Conservation (phyloP, 1,139 yeast species). For the Yamadazyma oceani region DNA sequence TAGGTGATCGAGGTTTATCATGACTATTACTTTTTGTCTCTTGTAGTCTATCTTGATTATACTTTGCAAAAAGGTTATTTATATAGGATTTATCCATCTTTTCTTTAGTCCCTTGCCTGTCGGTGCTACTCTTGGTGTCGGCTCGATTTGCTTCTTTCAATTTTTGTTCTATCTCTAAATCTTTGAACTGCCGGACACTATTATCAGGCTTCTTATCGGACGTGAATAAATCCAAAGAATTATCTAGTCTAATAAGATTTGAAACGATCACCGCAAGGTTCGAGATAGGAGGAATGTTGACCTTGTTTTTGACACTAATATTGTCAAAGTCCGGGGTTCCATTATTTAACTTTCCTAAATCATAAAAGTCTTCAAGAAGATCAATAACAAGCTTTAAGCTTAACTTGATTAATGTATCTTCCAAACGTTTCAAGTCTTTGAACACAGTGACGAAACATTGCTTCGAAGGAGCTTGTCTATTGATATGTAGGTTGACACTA, state of each 20-base stretch:
- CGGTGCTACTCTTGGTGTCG: neutral
- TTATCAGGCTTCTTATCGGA: slow-evolving; percentile 7
- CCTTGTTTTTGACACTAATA: slow-evolving; percentile 16
- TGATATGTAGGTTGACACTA: slow-evolving; percentile 23
- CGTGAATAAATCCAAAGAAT: slow-evolving; percentile 53
- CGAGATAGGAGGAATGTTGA: slow-evolving; percentile 47
- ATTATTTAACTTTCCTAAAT: slow-evolving; percentile 29
- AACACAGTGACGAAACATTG: slow-evolving; percentile 46
- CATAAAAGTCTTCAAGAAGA: slow-evolving; percentile 25
- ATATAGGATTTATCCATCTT: slow-evolving; percentile 17
- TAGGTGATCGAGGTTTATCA: too few species aligned
- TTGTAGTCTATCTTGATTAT: slow-evolving; percentile 2
- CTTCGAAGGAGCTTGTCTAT: slow-evolving; percentile 36
- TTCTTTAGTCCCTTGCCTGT: slow-evolving; percentile 4
- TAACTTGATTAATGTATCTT: slow-evolving; percentile 25
- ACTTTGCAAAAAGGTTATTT: slow-evolving; percentile 14
- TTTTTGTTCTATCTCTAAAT: slow-evolving; percentile 18
- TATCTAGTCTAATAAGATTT: slow-evolving; percentile 45
- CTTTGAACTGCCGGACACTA: slow-evolving; percentile 18
- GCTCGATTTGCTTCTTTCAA: slow-evolving; percentile 4
- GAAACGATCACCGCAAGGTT: slow-evolving; percentile 53
- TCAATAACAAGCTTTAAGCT: slow-evolving; percentile 36
- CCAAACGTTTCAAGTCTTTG: slow-evolving; percentile 40
- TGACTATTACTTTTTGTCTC: slow-evolving; percentile 4
- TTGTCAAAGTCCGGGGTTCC: slow-evolving; percentile 14